These are phyloP conservation scores for Xylaria sp. DNA, from an alignment of 2,329 filamentous ascomycete species.

Conservation along the genomic window DNA sequence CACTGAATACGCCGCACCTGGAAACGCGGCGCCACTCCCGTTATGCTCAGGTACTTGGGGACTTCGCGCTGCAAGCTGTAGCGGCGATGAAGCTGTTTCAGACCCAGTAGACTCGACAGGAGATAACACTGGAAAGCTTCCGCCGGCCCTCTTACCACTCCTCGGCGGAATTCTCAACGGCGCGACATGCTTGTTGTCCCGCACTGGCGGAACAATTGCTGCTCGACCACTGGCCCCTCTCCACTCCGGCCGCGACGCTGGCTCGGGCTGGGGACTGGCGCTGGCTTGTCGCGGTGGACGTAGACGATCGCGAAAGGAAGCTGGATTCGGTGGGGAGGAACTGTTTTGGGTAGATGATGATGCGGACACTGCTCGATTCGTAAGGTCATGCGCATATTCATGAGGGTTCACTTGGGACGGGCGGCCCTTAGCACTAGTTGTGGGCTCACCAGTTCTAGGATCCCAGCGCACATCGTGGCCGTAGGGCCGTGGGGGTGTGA, in stretches of 20 bases:
- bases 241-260: conserved; percentile 67
- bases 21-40: conserved; percentile 31
- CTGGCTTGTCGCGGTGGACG: conserved; percentile 55
- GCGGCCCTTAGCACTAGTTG: conserved; percentile 65
- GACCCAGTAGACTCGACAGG: conserved; percentile 50
- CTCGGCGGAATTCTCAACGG: conserved; percentile 68
- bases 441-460: conserved; percentile 73
- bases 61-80: conserved; percentile 23
- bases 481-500: conserved; percentile 49
- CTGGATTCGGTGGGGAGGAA: conserved; percentile 46
- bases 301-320: conserved; percentile 59
- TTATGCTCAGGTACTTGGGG: conserved; percentile 24
- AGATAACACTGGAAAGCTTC: conserved; percentile 45
- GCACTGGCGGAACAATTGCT: conserved; percentile 71
- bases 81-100: conserved; percentile 50
- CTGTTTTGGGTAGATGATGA: conserved; percentile 46
- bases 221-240: conserved; percentile 77
- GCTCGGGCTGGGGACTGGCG: conserved; percentile 42
- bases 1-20: conserved; percentile 40
- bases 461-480: conserved; percentile 68
- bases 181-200: conserved; percentile 66
- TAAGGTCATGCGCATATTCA: conserved; percentile 56
- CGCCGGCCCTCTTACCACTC: conserved; percentile 57
- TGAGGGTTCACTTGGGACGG: conserved; percentile 67
- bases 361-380: conserved; percentile 43